Conservation (phyloP, 768 basidiomycete genomes). For the Hypholoma sublateritium region DNA sequence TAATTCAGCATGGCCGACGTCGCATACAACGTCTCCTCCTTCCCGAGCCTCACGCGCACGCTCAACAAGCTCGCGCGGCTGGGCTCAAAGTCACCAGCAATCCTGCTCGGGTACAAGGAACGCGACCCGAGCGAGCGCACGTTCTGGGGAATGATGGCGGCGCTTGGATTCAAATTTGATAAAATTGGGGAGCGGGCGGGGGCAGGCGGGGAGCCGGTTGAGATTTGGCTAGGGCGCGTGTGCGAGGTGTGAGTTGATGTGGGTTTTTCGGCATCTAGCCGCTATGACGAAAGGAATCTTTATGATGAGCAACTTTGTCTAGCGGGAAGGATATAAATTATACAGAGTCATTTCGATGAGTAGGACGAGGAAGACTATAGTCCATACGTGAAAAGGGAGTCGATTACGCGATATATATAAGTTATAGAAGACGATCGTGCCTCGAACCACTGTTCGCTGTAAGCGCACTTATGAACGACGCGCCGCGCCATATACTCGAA, state of each 20-base stretch:
- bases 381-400: too few relatives aligned
- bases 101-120: constrained; percentile 30
- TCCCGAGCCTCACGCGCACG: constrained; percentile 68
- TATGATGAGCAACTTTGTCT: too few relatives aligned
- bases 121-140: constrained; percentile 65
- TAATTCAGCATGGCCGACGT: constrained; percentile 76
- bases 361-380: too few relatives aligned
- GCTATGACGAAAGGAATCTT: too few relatives aligned
- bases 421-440: too few relatives aligned
- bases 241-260: neutral
- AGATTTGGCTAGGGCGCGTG: constrained; percentile 52
- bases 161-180: constrained; percentile 55
- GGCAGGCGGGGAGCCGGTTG: constrained; percentile 61
- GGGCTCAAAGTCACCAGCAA: constrained; percentile 75
- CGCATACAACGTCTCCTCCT: constrained; percentile 87
- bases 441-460: too few relatives aligned
- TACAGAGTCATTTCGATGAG: too few relatives aligned
- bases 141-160: constrained; percentile 63
- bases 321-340: too few relatives aligned
- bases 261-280: too few relatives aligned
- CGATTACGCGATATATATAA: too few relatives aligned
- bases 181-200: constrained; percentile 60
- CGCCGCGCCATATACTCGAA: too few relatives aligned
- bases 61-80: constrained; percentile 80
- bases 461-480: too few relatives aligned